Percentiles rank a stretch among this genome's conserved stretches.
Conservation (phyloP, 2,329 filamentous ascomycete species). For the Neoscytalidium dimidiatum region DNA sequence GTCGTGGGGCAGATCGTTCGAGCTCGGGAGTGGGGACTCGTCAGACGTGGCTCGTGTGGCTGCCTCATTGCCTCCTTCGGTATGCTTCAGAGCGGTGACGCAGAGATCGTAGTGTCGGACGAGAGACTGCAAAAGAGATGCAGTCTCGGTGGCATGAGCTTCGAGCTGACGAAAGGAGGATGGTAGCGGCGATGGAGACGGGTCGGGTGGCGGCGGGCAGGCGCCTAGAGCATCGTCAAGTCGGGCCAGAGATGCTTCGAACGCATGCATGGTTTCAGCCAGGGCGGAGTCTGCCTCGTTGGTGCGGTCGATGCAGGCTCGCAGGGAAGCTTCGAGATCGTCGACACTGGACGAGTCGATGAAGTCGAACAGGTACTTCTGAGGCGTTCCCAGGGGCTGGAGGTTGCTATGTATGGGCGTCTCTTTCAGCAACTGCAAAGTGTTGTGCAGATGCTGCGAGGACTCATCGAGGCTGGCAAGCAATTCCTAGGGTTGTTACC, state of each 20-base stretch:
- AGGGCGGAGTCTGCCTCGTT: constrained; percentile 67
- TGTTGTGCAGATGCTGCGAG: constrained; percentile 64
- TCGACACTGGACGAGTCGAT: constrained; percentile 72
- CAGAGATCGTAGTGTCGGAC: constrained; percentile 92
- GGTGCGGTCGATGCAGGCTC: constrained; percentile 69
- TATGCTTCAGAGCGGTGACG: constrained; percentile 86
- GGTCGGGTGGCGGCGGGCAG: constrained; percentile 33
- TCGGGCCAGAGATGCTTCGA: constrained; percentile 71
- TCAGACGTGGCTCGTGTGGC: constrained; percentile 45
- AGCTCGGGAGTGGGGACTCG: constrained; percentile 25
- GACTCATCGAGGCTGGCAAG: constrained; percentile 67
- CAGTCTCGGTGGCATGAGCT: constrained; percentile 78
- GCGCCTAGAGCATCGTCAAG: constrained; percentile 47
- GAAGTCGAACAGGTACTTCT: constrained; percentile 71
- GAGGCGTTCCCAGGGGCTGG: constrained; percentile 51
- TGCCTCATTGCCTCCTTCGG: constrained; percentile 62
- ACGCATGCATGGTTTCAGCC: constrained; percentile 59
- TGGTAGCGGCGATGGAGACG: constrained; percentile 44
- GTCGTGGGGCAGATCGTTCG: constrained; percentile 14
- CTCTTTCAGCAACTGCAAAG: constrained; percentile 64
- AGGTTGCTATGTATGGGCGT: constrained; percentile 67
- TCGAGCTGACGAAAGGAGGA: constrained; percentile 59
- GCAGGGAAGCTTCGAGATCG: constrained; percentile 65
- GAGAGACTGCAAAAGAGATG: constrained; percentile 74
- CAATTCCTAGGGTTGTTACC: constrained; percentile 44